phyloP scores from a whole-genome alignment of 2,329 filamentous ascomycete species.

The Monosporascus cannonballus region DNA sequence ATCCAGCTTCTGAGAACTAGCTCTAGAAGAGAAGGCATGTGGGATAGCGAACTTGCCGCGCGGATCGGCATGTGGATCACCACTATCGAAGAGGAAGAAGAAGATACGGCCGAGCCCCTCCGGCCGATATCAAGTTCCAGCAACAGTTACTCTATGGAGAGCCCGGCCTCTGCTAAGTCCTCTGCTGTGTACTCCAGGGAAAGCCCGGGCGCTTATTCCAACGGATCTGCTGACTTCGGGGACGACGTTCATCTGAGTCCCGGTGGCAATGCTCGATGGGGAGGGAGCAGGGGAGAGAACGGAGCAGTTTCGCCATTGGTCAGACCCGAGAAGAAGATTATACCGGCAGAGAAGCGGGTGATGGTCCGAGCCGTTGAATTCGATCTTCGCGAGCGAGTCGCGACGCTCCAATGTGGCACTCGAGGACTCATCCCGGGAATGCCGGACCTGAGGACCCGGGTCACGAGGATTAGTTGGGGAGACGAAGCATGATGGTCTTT shows the following conservation, averaged over 20 bases:
- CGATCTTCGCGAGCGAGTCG: conserved; percentile 45
- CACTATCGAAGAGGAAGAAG: conserved; percentile 42
- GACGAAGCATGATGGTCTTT: conserved; percentile 17
- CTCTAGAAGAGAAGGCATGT: conserved; percentile 61
- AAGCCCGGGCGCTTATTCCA: conserved; percentile 16
- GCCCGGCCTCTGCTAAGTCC: background rate
- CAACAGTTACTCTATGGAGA: conserved; percentile 14
- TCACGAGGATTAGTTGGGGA: conserved; percentile 40
- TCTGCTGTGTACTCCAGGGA: conserved; percentile 8
- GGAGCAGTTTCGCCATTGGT: conserved; percentile 10
- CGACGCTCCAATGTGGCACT: conserved; percentile 47
- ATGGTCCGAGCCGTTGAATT: conserved; percentile 53
- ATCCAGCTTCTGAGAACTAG: conserved; percentile 55
- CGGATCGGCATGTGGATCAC: conserved; percentile 51
- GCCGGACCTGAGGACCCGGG: conserved; percentile 40
- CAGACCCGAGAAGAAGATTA: conserved; percentile 20
- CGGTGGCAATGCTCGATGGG: conserved; percentile 39
- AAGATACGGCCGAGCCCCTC: conserved; percentile 26
- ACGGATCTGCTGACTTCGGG: conserved; percentile 28
- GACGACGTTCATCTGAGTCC: conserved; percentile 32
- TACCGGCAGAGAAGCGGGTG: conserved; percentile 49
- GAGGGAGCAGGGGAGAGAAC: conserved; percentile 19
- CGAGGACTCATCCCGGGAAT: conserved; percentile 41
- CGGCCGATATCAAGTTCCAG: conserved; percentile 25
- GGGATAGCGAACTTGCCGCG: conserved; percentile 57